phyloP scores from a whole-genome alignment of 495 filamentous ascomycete species.

The Hypomontagnella submonticulosa region DNA sequence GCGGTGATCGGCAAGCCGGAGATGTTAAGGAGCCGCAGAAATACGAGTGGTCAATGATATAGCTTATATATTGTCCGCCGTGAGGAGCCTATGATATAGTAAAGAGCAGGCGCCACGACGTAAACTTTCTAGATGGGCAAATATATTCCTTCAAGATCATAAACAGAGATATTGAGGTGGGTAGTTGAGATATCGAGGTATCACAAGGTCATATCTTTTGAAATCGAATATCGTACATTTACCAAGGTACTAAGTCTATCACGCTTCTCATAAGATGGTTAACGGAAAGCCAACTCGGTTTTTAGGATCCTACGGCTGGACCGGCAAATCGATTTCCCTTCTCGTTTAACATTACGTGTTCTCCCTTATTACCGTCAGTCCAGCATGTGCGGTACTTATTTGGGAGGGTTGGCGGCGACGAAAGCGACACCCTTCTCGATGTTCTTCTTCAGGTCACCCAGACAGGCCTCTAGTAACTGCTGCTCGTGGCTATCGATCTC shows the following conservation, averaged over 20 bases:
- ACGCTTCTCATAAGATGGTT: conserved; percentile 22
- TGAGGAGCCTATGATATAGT: not conserved
- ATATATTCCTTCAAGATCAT: too few relatives aligned
- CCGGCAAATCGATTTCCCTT: conserved; percentile 5
- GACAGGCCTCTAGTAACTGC: conserved; percentile 84
- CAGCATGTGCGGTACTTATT: conserved; percentile 51
- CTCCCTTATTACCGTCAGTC: conserved; percentile 23
- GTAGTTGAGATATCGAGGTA: conserved; percentile 8
- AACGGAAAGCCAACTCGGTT: conserved; percentile 14
- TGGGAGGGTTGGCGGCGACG: conserved; percentile 64
- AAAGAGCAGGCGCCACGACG: not conserved
- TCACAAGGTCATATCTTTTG: conserved; percentile 32
- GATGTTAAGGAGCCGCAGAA: conserved; percentile 71
- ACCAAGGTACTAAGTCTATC: conserved; percentile 28
- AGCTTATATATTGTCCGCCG: not conserved
- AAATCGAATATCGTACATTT: conserved; percentile 45
- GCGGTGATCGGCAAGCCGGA: conserved; percentile 78
- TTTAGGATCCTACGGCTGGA: not conserved
- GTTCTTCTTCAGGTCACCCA: conserved; percentile 88
- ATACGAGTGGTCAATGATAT: conserved; percentile 62
- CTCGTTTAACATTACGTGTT: conserved; percentile 19
- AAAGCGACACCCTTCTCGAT: conserved; percentile 67
- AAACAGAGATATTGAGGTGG: not conserved
- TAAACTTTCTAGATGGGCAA: not conserved
- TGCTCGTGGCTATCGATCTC: conserved; percentile 84